These are phyloP conservation scores for Wickerhamiella domercqiae DNA, from an alignment of 805 yeast genomes.

Conservation along the genomic window DNA sequence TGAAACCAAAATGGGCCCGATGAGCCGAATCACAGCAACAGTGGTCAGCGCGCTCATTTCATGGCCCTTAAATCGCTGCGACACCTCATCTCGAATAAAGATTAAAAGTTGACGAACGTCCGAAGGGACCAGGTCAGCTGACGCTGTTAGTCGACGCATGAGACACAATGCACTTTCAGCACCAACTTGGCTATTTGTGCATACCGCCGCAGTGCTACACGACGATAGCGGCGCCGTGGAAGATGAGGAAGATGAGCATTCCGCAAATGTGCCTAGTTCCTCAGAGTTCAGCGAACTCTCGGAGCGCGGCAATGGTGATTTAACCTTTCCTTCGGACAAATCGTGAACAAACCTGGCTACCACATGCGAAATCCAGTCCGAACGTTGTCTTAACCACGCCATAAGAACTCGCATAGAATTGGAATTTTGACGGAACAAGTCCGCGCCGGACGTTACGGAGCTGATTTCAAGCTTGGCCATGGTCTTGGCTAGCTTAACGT, in stretches of 20 bases:
- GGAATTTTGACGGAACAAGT: slow-evolving; percentile 3
- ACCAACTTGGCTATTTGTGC: background rate
- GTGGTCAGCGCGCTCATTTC: slow-evolving; percentile 3
- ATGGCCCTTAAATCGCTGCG: background rate
- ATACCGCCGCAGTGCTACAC: background rate
- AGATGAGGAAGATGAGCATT: background rate
- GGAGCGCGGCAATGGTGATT: background rate
- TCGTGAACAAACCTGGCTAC: slow-evolving; percentile 1
- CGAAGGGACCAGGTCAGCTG: background rate
- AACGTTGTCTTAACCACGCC: background rate
- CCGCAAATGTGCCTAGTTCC: background rate
- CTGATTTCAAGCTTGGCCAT: slow-evolving; percentile 1
- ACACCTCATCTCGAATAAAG: background rate
- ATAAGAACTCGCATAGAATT: slow-evolving; percentile 1
- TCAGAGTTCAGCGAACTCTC: background rate
- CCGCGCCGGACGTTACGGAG: background rate
- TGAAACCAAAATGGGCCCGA: background rate
- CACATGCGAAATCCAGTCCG: background rate
- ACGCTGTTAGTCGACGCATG: background rate
- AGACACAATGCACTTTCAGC: background rate
- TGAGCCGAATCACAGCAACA: slow-evolving; percentile 2
- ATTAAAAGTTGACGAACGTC: background rate
- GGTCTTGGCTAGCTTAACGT: slow-evolving; percentile 1
- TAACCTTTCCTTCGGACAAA: too few relatives aligned
- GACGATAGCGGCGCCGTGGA: background rate